Evolutionary conservation across 2,329 filamentous ascomycete species (phyloP), one percentile per base, ranked within the genome.

Genomic region (Fusarium sublunatum): DNA sequence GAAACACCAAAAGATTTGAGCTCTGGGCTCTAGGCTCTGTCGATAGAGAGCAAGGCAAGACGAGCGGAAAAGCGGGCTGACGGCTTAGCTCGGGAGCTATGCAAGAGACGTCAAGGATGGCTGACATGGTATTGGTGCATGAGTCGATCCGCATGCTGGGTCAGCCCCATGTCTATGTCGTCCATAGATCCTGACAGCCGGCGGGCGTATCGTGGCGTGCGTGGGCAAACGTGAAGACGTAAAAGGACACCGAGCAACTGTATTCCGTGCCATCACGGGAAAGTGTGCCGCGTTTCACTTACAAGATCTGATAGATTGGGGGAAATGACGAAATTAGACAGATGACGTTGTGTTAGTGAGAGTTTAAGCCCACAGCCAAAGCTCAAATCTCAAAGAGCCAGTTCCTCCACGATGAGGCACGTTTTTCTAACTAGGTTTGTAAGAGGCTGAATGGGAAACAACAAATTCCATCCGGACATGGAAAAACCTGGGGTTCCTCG

Each of bases 111-210:
- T 31, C 50, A 56, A 43, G 57, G 55, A 43, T 45, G 48, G 48
- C 38, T 55, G 58, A 40, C 38, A 55, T 54, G 56, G 26, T 26
- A 47, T 53, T 53, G 47, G 57, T 61, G 50, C 56, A 61, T 61
- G 43, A 44, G 60, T 59, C 54, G 57, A 48, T 60, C 40, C 47
- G 58, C 51, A 36, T 24, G 32, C 38, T 34, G 48, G 48, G 34
- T 36, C 41, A 35, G 31, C 38, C 46, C 47, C 42, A 49, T 58
- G 42, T 22, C 28, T 35, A 24, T 53, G 15, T 31, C 19, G 69
- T 70, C 62, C 60, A 66, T 45, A 70, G 67, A 70, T 70, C 48
- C 60, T 50, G 56, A 52, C 46, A 36, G 28, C 26, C 44, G 35
- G 47, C 29, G 32, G 24, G 12, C 25, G 13, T 34, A 22, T n/a